These are phyloP conservation scores for Guillardia theta DNA, from an alignment of 78 protist genomes.

Conservation along the genomic window DNA sequence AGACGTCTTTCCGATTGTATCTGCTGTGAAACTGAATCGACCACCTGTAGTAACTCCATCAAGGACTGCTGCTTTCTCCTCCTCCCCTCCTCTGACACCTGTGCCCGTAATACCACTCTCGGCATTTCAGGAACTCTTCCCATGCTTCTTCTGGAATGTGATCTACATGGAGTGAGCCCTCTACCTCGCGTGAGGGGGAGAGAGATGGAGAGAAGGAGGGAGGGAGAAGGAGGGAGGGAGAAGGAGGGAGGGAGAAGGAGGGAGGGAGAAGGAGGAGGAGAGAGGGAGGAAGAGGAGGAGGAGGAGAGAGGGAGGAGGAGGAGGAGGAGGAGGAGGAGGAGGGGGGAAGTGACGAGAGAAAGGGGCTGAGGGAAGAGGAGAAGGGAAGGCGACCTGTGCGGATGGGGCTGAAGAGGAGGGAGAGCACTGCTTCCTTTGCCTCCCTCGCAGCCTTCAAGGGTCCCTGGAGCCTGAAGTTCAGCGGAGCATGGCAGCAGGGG, in stretches of 20 bases:
- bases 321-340: not conserved
- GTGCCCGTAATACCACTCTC: too few species aligned
- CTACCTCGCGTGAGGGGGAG: not conserved
- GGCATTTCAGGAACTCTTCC: too few species aligned
- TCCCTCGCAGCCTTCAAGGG: too few species aligned
- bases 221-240: not conserved
- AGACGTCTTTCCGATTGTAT: too few species aligned
- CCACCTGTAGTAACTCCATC: too few species aligned
- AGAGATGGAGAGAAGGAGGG: not conserved
- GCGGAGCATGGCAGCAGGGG: not conserved
- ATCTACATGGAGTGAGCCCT: not conserved
- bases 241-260: not conserved
- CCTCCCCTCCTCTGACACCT: too few species aligned
- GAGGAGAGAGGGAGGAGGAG: not conserved
- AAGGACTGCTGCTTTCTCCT: too few species aligned
- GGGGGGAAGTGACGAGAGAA: not conserved
- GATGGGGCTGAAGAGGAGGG: not conserved
- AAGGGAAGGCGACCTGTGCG: not conserved
- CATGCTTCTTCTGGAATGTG: too few species aligned
- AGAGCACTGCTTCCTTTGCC: too few species aligned
- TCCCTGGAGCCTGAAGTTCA: not conserved
- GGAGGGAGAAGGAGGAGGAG: not conserved
- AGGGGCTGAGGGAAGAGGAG: not conserved
- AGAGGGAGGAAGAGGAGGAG: not conserved
- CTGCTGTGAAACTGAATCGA: too few species aligned